These are phyloP conservation scores for Kodamaea plutei DNA, from an alignment of 1,139 yeast species.

Conservation along the genomic window DNA sequence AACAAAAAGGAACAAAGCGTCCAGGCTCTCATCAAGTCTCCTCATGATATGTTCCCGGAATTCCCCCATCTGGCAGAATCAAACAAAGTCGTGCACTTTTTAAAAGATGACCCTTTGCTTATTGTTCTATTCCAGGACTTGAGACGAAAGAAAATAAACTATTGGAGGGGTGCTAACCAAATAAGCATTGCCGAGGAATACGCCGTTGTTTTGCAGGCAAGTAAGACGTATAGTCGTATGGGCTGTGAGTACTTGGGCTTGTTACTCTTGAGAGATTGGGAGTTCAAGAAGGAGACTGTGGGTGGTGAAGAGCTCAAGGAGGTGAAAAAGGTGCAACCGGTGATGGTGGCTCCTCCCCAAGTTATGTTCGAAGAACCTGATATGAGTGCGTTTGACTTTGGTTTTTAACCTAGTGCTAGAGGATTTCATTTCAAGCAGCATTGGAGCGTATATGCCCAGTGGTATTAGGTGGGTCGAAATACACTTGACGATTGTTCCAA, in stretches of 20 bases:
- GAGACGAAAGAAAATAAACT: conserved; percentile 45
- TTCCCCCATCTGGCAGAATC: not conserved
- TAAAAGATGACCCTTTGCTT: conserved; percentile 80
- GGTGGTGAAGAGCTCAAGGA: conserved; percentile 7
- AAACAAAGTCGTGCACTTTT: conserved; percentile 23
- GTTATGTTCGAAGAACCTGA: conserved; percentile 68
- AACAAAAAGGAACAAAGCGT: conserved; percentile 50
- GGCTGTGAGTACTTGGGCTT: conserved; percentile 83
- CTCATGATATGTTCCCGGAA: conserved; percentile 36
- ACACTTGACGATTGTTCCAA: no score
- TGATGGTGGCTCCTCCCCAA: conserved; percentile 9
- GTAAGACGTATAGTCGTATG: conserved; percentile 74
- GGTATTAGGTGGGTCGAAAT: no score
- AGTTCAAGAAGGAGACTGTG: conserved; percentile 31
- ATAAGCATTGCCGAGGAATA: conserved; percentile 53
- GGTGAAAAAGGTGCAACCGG: conserved; percentile 1
- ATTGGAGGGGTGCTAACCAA: conserved; percentile 45
- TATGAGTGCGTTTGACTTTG: conserved; percentile 73
- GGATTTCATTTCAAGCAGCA: no score
- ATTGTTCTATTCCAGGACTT: conserved; percentile 61
- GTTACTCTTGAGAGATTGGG: conserved; percentile 64
- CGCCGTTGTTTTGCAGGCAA: conserved; percentile 56
- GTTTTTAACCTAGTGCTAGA: conserved; percentile 37
- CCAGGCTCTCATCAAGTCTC: conserved; percentile 61
- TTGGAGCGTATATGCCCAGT: no score